A percentile compares a stretch with the other conserved stretches of the same genome.
Evolutionary conservation across 345 rosid genomes (phyloP).

Genomic region (Viola odorata): DNA sequence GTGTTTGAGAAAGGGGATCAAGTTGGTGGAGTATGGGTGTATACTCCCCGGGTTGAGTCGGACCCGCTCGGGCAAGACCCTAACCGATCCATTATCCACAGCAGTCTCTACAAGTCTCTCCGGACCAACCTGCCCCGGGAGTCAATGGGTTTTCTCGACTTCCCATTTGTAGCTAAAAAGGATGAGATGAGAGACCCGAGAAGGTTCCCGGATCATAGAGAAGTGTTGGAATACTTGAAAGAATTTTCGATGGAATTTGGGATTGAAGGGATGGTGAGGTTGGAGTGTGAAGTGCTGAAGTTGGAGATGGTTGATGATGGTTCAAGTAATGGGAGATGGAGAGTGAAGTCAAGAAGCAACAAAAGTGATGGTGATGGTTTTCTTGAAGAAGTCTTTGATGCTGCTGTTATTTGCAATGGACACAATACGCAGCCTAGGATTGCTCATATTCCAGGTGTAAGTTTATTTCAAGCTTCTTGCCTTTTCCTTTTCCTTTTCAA

Average conservation of each 20-base stretch:
- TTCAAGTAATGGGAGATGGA: too few species aligned
- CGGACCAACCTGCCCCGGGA: slow-evolving; percentile 84
- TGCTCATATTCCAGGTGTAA: too few species aligned
- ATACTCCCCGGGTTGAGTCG: slow-evolving; percentile 46
- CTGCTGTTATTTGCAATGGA: too few species aligned
- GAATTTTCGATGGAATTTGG: slow-evolving; percentile 61
- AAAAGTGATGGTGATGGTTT: too few species aligned
- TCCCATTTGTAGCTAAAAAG: slow-evolving; percentile 41
- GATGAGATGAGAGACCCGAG: slow-evolving; percentile 46
- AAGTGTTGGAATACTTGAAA: slow-evolving; percentile 53
- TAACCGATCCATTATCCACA: slow-evolving; percentile 41
- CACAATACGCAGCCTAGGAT: too few species aligned
- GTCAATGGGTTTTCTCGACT: slow-evolving; percentile 68
- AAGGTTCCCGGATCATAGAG: slow-evolving; percentile 63
- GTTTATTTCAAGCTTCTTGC: too few species aligned
- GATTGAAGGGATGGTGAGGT: slow-evolving; percentile 29
- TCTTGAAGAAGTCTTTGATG: too few species aligned
- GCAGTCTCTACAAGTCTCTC: slow-evolving; percentile 72
- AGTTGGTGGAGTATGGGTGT: slow-evolving; percentile 75
- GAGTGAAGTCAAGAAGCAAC: too few species aligned
- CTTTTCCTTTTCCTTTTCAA: too few species aligned
- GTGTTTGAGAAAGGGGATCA: slow-evolving; percentile 60
- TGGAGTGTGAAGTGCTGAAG: slow-evolving; percentile 39
- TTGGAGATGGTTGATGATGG: slow-evolving; percentile 9
- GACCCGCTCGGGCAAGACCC: slow-evolving; percentile 70